Conservation (phyloP, 148 eudicot species). For the Rhododendron vialii region DNA sequence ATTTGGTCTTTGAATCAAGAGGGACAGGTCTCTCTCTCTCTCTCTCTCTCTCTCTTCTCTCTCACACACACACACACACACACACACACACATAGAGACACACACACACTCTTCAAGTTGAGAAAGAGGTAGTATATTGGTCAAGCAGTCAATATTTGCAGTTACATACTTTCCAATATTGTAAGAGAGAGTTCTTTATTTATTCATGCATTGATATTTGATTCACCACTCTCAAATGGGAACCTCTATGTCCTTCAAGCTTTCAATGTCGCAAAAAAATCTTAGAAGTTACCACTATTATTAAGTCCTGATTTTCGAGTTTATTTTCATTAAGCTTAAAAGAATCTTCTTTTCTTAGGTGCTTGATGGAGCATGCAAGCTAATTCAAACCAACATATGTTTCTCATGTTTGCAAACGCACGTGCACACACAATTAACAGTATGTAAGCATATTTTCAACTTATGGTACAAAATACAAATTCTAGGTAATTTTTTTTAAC, state of each 20-base stretch:
- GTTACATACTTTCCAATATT: no score
- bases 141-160: not conserved
- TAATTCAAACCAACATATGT: not conserved
- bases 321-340: not conserved
- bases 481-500: not conserved
- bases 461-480: not conserved
- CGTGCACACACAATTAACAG: not conserved
- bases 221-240: not conserved
- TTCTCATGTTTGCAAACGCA: not conserved
- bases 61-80: not conserved
- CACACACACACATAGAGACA: not conserved
- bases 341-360: not conserved
- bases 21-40: not conserved
- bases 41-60: not conserved
- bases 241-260: not conserved
- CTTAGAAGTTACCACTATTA: not conserved
- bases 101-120: not conserved
- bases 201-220: not conserved
- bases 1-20: not conserved
- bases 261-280: not conserved
- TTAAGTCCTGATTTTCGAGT: not conserved
- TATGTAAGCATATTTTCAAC: not conserved
- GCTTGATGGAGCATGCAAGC: not conserved
- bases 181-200: not conserved
- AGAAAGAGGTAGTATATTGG: not conserved